A percentile compares a stretch with the other conserved stretches of the same genome.
Evolutionary conservation across 1,284 basidiomycete genomes (phyloP).

Genomic region (Mycena citricolor): DNA sequence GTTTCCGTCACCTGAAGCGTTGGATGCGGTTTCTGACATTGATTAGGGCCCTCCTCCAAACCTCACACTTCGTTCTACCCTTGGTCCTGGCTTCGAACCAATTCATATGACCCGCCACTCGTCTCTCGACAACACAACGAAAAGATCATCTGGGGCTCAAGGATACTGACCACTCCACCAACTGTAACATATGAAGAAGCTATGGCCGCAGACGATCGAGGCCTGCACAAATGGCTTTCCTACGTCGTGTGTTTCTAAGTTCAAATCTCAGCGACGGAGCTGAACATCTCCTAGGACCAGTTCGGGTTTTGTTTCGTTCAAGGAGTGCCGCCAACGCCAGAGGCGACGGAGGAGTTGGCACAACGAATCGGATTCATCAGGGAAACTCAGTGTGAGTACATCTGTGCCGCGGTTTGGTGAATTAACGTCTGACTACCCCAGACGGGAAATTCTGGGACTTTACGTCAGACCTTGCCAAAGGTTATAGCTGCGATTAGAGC

Average conservation of each 20-base stretch:
- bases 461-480: conserved; percentile 87
- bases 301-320: conserved; percentile 91
- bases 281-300: conserved; percentile 52
- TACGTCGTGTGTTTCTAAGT: conserved; percentile 64
- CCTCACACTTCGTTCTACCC: conserved; percentile 81
- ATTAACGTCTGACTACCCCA: conserved; percentile 33
- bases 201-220: conserved; percentile 66
- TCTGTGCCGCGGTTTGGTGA: no score
- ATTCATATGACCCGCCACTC: conserved; percentile 73
- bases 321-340: conserved; percentile 78
- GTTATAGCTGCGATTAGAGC: no score
- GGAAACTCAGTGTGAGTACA: conserved; percentile 86
- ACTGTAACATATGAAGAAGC: conserved; percentile 74
- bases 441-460: conserved; percentile 98
- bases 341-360: conserved; percentile 82
- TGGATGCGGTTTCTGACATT: neutral
- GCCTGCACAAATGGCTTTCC: conserved; percentile 79
- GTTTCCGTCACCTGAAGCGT: conserved; percentile 25
- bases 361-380: conserved; percentile 85
- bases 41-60: conserved; percentile 58
- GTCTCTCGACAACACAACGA: conserved; percentile 31
- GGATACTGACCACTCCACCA: conserved; percentile 77
- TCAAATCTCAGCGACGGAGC: neutral
- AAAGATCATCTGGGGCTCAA: conserved; percentile 79
- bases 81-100: conserved; percentile 78